These are phyloP conservation scores for Hibiscus mutabilis DNA, from an alignment of 345 rosid genomes.

Conservation along the genomic window DNA sequence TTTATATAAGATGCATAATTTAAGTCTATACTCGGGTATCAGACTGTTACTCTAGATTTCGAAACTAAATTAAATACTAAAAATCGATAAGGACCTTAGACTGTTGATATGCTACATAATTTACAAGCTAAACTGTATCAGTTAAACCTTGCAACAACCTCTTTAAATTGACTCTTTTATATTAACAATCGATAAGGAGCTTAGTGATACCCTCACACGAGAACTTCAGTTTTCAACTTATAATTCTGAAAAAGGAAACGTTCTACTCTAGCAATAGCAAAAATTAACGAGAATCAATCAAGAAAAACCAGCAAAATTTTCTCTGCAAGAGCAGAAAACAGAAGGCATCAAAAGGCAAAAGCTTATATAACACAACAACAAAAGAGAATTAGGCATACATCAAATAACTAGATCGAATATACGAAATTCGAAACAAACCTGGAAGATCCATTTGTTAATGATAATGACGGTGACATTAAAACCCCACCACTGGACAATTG, in stretches of 20 bases:
- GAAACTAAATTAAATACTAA: background rate
- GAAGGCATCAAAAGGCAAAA: background rate
- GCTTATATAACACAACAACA: background rate
- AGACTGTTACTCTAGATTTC: background rate
- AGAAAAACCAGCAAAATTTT: background rate
- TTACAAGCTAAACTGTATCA: background rate
- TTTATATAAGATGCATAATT: background rate
- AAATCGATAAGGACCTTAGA: background rate
- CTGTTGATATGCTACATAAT: background rate
- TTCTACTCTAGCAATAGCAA: background rate
- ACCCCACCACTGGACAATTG: conserved; percentile 94
- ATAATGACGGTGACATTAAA: conserved; percentile 94
- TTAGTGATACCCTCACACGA: background rate
- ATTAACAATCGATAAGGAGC: background rate
- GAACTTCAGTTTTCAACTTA: background rate
- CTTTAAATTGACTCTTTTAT: background rate
- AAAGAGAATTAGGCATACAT: background rate
- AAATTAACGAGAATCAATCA: background rate
- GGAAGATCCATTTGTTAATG: conserved; percentile 99
- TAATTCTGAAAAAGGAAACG: background rate
- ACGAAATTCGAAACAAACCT: conserved; percentile 40
- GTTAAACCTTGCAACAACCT: background rate
- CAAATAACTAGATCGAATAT: background rate
- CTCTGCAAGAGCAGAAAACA: background rate
- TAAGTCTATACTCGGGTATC: background rate